Evolutionary conservation across 2,329 filamentous ascomycete genomes (phyloP).

Genomic region (Arthroderma uncinatum): DNA sequence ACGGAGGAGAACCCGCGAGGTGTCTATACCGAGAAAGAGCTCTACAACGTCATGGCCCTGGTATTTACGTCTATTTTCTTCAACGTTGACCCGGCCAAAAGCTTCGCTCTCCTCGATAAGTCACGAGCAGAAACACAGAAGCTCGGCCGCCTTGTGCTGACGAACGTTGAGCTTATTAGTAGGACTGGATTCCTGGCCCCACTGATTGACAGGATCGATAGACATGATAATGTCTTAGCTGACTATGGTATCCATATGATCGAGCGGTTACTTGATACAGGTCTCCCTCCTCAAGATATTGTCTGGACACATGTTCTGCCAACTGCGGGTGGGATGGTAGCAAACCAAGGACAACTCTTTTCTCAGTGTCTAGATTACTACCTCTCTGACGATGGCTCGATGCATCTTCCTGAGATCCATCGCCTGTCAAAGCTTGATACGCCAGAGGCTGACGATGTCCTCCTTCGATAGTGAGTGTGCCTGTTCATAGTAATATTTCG

Average conservation of each 20-base stretch:
- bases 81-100: constrained; percentile 38
- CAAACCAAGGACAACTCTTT: constrained; percentile 49
- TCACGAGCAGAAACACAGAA: constrained; percentile 32
- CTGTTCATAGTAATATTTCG: constrained; percentile 36
- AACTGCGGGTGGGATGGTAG: constrained; percentile 45
- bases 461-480: constrained; percentile 40
- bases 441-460: constrained; percentile 36
- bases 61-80: constrained; percentile 40
- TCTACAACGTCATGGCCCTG: constrained; percentile 41
- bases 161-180: constrained; percentile 32
- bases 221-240: constrained; percentile 29
- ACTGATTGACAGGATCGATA: constrained; percentile 22
- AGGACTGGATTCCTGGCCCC: constrained; percentile 21
- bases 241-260: constrained; percentile 48
- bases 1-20: constrained; percentile 19
- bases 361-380: constrained; percentile 48
- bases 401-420: constrained; percentile 40
- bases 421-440: constrained; percentile 37
- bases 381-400: constrained; percentile 38
- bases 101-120: constrained; percentile 36
- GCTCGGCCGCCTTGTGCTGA: constrained; percentile 31
- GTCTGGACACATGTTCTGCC: constrained; percentile 49
- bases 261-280: constrained; percentile 39
- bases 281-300: constrained; percentile 38
- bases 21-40: constrained; percentile 42